A percentile compares a stretch with the other conserved stretches of the same genome.
phyloP scores from a whole-genome alignment of 768 basidiomycete species.

The Lenzites betulinus region DNA sequence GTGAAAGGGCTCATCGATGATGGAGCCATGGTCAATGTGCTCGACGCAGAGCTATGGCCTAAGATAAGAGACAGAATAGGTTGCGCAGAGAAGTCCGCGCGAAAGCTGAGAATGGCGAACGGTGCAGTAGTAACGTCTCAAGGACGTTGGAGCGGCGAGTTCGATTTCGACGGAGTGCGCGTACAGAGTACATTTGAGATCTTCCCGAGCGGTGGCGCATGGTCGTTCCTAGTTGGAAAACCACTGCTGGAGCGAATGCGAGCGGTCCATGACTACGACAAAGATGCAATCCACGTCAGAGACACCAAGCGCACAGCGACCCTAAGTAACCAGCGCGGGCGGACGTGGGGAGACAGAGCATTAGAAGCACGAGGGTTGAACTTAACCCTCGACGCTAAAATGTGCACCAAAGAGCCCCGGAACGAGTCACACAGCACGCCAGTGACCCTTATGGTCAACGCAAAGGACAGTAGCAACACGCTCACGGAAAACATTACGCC shows the following conservation, averaged over 20 bases:
- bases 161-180: background rate
- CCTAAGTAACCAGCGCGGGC: background rate
- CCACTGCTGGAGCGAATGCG: slow-evolving; percentile 5
- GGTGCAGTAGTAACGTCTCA: slow-evolving; percentile 17
- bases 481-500: too few relatives aligned
- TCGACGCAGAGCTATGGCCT: slow-evolving; percentile 21
- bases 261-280: slow-evolving; percentile 7
- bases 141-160: slow-evolving; percentile 14
- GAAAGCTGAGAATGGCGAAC: slow-evolving; percentile 37
- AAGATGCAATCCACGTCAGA: background rate
- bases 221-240: slow-evolving; percentile 17
- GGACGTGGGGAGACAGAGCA: background rate
- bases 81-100: slow-evolving; percentile 12
- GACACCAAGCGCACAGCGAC: background rate
- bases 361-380: background rate
- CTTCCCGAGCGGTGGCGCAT: slow-evolving; percentile 10
- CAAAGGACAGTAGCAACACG: too few relatives aligned
- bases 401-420: background rate
- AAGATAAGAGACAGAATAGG: slow-evolving; percentile 15
- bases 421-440: too few relatives aligned
- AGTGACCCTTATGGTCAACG: too few relatives aligned
- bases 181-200: slow-evolving; percentile 8
- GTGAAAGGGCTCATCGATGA: slow-evolving; percentile 30
- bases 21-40: slow-evolving; percentile 35
- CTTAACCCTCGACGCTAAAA: background rate